Percentiles rank a stretch among this genome's conserved stretches.
These are phyloP conservation scores for Obelidium mucronatum DNA, from an alignment of 192 early-diverging fungal species.

Conservation along the genomic window DNA sequence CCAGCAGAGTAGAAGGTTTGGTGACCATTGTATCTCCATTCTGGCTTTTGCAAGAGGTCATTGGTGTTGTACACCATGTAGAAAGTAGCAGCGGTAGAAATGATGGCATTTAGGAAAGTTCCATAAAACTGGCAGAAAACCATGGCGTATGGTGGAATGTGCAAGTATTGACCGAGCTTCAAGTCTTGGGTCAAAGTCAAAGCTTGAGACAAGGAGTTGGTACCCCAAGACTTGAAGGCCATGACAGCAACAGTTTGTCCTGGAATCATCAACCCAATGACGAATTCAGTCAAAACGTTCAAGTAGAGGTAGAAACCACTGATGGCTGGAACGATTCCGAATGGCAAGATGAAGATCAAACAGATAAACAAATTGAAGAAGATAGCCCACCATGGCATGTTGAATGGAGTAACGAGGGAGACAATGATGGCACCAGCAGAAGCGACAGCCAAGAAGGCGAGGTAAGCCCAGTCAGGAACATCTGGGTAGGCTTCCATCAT, in stretches of 20 bases:
- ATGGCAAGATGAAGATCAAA: slow-evolving; percentile 63
- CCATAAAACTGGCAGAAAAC: slow-evolving; percentile 80
- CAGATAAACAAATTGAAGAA: slow-evolving; percentile 51
- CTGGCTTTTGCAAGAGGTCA: slow-evolving; percentile 5
- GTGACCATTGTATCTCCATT: slow-evolving; percentile 27
- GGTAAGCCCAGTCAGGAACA: slow-evolving; percentile 69
- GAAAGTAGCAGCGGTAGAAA: slow-evolving; percentile 69
- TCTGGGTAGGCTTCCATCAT: slow-evolving; percentile 77
- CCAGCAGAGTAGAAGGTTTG: slow-evolving; percentile 38
- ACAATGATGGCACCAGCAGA: slow-evolving; percentile 6
- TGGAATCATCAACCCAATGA: slow-evolving; percentile 66
- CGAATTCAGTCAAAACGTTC: slow-evolving; percentile 68
- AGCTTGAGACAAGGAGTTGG: slow-evolving; percentile 67
- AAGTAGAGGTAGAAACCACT: slow-evolving; percentile 45
- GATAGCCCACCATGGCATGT: slow-evolving; percentile 40
- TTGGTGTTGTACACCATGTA: slow-evolving; percentile 35
- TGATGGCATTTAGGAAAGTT: slow-evolving; percentile 70
- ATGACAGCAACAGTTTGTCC: slow-evolving; percentile 71
- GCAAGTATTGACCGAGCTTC: slow-evolving; percentile 75
- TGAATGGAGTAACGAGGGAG: slow-evolving; percentile 11
- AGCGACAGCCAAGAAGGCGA: slow-evolving; percentile 42
- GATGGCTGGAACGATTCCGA: slow-evolving; percentile 61
- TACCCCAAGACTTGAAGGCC: slow-evolving; percentile 78
- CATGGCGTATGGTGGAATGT: slow-evolving; percentile 77
- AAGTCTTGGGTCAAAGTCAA: slow-evolving; percentile 64